Evolutionary conservation across 768 basidiomycete genomes (phyloP).

Genomic region (Pleurotus eryngii): DNA sequence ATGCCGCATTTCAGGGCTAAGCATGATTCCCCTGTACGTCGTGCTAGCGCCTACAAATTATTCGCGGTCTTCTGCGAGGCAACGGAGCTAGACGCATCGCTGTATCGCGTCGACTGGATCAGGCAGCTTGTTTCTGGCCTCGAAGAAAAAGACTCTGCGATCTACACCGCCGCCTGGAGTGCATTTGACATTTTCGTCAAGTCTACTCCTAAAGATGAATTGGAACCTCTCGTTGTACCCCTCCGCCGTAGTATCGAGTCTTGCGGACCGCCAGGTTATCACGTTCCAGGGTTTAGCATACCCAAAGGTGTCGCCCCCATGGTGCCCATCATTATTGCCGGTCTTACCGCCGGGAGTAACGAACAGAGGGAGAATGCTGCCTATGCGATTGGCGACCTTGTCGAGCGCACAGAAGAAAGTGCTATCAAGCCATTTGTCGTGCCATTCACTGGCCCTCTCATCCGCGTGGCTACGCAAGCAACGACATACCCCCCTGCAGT

Average conservation of each 20-base stretch:
- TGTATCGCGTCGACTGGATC: slow-evolving; percentile 94
- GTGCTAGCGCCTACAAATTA: slow-evolving; percentile 75
- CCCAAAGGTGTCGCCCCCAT: slow-evolving; percentile 80
- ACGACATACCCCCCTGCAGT: slow-evolving; percentile 89
- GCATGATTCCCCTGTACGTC: slow-evolving; percentile 61
- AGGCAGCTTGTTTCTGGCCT: slow-evolving; percentile 81
- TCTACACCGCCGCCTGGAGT: slow-evolving; percentile 79
- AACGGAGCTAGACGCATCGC: slow-evolving; percentile 73
- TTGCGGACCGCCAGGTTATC: slow-evolving; percentile 70
- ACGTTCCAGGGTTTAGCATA: slow-evolving; percentile 83
- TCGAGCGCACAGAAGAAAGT: slow-evolving; percentile 73
- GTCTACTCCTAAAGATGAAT: slow-evolving; percentile 86
- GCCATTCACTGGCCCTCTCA: slow-evolving; percentile 92
- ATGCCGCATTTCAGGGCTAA: slow-evolving; percentile 62
- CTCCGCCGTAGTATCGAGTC: slow-evolving; percentile 86
- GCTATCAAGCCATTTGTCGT: slow-evolving; percentile 96
- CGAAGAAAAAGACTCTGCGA: slow-evolving; percentile 71
- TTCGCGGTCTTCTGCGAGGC: slow-evolving; percentile 83
- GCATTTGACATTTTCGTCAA: slow-evolving; percentile 89
- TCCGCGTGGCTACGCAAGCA: slow-evolving; percentile 89
- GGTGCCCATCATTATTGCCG: slow-evolving; percentile 86
- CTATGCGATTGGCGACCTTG: slow-evolving; percentile 93
- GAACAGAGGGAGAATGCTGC: slow-evolving; percentile 95
- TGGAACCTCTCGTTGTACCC: slow-evolving; percentile 87
- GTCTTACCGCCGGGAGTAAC: slow-evolving; percentile 91